Evolutionary conservation across 2,329 filamentous ascomycete genomes (phyloP).

Genomic region (Xylariaceae sp.): DNA sequence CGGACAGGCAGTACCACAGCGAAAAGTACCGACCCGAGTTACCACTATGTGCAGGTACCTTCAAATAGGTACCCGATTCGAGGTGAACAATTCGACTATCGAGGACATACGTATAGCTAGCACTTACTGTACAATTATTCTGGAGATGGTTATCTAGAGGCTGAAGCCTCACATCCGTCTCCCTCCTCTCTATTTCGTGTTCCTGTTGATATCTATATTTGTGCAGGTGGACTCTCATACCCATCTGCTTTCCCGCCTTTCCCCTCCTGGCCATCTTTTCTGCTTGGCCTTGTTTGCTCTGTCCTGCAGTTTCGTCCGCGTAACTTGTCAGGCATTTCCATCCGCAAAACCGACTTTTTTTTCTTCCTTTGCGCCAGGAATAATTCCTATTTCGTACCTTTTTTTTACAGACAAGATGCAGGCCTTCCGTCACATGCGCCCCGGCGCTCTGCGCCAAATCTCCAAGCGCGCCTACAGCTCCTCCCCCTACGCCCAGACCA

Average conservation of each 20-base stretch:
- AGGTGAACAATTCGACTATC: background rate
- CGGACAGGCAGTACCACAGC: background rate
- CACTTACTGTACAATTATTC: too few relatives aligned
- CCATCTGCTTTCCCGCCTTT: background rate
- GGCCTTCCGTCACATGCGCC: constrained; percentile 67
- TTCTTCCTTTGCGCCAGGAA: constrained; percentile 3
- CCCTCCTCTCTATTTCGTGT: background rate
- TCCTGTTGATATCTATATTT: background rate
- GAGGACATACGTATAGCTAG: background rate
- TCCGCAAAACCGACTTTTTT: background rate
- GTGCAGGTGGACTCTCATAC: background rate
- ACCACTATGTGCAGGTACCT: background rate
- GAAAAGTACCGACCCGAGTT: background rate
- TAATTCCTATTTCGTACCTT: background rate
- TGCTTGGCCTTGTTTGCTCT: background rate
- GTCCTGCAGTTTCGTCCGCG: background rate
- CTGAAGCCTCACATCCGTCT: background rate
- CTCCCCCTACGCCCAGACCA: constrained; percentile 64
- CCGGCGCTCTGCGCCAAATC: constrained; percentile 61
- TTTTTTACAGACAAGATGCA: constrained; percentile 55
- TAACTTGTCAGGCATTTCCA: background rate
- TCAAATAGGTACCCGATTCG: background rate
- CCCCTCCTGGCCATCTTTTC: background rate
- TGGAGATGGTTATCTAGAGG: background rate
- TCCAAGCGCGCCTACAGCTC: constrained; percentile 71